phyloP scores from a whole-genome alignment of 257 asterid species.

The Primulina eburnea region DNA sequence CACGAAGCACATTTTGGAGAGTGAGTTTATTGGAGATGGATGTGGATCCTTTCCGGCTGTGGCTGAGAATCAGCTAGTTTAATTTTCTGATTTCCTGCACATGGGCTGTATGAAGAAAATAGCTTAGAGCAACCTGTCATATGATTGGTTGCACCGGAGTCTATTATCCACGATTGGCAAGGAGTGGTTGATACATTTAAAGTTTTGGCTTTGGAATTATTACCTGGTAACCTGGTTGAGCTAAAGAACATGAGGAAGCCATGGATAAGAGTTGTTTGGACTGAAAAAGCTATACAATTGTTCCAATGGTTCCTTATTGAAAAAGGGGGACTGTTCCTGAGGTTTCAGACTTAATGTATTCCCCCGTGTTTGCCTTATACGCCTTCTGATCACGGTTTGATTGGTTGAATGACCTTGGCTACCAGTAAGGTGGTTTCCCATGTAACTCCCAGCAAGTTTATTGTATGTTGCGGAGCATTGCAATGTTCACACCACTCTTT shows the following conservation, averaged over 20 bases:
- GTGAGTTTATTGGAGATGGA: no score
- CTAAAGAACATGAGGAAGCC: neutral
- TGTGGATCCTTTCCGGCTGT: no score
- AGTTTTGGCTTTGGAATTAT: neutral
- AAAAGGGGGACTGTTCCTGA: neutral
- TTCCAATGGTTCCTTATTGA: neutral
- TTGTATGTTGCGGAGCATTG: no score
- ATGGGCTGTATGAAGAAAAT: neutral
- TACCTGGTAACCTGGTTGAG: constrained; percentile 5
- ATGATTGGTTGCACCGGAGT: constrained; percentile 4
- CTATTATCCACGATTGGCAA: neutral
- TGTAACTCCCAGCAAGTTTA: no score
- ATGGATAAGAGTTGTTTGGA: neutral
- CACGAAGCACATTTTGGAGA: no score
- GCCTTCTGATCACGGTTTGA: no score
- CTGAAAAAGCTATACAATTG: constrained; percentile 1
- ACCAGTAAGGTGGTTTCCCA: no score
- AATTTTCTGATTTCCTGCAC: constrained; percentile 7
- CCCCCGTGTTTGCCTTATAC: no score
- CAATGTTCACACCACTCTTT: no score
- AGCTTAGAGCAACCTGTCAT: constrained; percentile 2
- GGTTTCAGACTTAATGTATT: no score
- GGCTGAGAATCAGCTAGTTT: neutral
- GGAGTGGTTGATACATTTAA: no score
- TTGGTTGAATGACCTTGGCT: no score